Evolutionary conservation across 441 rosid genomes (phyloP).

Genomic region (Syzygium malaccense): DNA sequence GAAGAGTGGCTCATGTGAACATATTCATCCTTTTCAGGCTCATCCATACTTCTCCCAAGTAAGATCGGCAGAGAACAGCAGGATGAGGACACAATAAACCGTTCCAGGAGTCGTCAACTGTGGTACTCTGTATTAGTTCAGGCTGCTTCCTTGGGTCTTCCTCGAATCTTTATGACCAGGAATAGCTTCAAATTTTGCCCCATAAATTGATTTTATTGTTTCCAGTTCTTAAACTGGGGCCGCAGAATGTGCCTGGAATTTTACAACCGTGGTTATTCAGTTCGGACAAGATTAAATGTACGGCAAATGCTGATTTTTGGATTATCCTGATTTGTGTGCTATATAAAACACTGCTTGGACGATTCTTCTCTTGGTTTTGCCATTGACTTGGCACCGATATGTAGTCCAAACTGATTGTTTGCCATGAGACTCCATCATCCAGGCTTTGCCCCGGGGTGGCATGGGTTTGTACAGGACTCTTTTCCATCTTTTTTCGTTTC

Average conservation of each 20-base stretch:
- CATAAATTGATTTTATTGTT: neutral
- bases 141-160: neutral
- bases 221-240: neutral
- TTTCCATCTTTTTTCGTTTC: neutral
- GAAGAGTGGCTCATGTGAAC: neutral
- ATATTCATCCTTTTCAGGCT: slow-evolving; percentile 8
- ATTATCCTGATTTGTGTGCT: neutral
- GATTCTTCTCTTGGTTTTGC: neutral
- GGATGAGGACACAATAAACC: slow-evolving; percentile 20
- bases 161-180: neutral
- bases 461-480: neutral
- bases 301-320: neutral
- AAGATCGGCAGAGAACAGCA: slow-evolving; percentile 28
- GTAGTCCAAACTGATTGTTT: neutral
- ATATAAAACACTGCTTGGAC: neutral
- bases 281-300: neutral
- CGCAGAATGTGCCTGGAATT: neutral
- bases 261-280: neutral
- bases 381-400: neutral
- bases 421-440: neutral
- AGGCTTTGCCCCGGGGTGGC: neutral
- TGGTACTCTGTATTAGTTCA: neutral
- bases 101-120: neutral
- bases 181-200: neutral
- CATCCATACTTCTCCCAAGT: slow-evolving; percentile 33